Evolutionary conservation across 1,284 basidiomycete genomes (phyloP).

Genomic region (Cutaneotrichosporon mucoides): DNA sequence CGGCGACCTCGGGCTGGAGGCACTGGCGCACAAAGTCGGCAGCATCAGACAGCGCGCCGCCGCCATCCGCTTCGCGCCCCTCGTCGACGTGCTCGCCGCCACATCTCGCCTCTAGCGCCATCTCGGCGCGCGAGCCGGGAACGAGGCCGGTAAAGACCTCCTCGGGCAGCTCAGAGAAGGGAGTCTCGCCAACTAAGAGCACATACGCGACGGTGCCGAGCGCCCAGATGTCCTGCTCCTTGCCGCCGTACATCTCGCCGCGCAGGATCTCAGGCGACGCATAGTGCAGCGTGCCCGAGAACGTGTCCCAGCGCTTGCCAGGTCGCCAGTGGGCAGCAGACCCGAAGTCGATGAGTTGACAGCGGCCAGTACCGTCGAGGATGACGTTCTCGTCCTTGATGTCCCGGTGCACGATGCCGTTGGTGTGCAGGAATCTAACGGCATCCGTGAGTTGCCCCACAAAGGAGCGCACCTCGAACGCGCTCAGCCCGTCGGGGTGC

Average conservation of each 20-base stretch:
- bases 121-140: conserved; percentile 28
- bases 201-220: conserved; percentile 98
- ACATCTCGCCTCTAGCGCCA: conserved; percentile 39
- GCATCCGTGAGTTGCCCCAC: conserved; percentile 94
- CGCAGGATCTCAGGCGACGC: conserved; percentile 94
- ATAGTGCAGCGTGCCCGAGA: conserved; percentile 79
- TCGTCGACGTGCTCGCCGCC: conserved; percentile 29
- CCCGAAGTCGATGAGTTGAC: conserved; percentile 94
- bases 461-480: conserved; percentile 72
- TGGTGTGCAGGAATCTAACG: conserved; percentile 80
- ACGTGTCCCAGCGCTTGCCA: conserved; percentile 91
- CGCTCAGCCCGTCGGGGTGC: conserved; percentile 77
- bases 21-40: conserved; percentile 47
- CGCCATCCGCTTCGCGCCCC: conserved; percentile 43
- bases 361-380: conserved; percentile 55
- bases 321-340: conserved; percentile 62
- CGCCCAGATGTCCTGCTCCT: conserved; percentile 98
- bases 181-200: conserved; percentile 89
- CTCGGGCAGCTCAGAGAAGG: conserved; percentile 61
- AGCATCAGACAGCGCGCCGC: conserved; percentile 43
- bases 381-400: conserved; percentile 97
- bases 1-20: conserved; percentile 36
- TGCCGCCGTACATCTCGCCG: conserved; percentile 89
- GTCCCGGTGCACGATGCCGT: conserved; percentile 94
- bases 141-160: conserved; percentile 40